Conservation (phyloP, 352 stramenopile species). For the Globisporangium nodosum region DNA sequence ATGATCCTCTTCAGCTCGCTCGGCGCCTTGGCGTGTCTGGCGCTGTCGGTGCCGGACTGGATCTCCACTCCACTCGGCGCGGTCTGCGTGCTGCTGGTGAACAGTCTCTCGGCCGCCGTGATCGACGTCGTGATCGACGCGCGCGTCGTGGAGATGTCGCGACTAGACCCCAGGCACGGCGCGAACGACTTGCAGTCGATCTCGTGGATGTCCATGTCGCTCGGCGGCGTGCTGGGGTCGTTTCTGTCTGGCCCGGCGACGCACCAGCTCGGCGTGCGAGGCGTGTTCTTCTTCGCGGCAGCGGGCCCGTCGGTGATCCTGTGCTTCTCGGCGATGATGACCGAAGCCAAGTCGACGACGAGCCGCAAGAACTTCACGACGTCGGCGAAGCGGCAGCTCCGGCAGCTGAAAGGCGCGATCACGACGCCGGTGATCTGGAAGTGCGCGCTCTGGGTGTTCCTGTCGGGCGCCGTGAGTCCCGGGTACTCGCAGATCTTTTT, state of each 20-base stretch:
- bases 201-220: constrained; percentile 91
- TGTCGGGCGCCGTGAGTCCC: constrained; percentile 91
- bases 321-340: constrained; percentile 83
- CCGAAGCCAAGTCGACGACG: constrained; percentile 62
- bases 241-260: constrained; percentile 91
- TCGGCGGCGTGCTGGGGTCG: constrained; percentile 91
- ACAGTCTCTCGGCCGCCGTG: constrained; percentile 87
- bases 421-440: constrained; percentile 91
- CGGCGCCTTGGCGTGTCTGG: constrained; percentile 49
- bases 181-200: constrained; percentile 93
- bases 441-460: constrained; percentile 94
- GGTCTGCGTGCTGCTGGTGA: constrained; percentile 66
- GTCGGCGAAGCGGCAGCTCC: constrained; percentile 45
- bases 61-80: constrained; percentile 53
- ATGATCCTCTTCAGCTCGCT: constrained; percentile 87
- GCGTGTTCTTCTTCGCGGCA: constrained; percentile 92
- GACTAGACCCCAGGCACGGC: constrained; percentile 76
- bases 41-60: constrained; percentile 43
- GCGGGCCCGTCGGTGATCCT: constrained; percentile 88
- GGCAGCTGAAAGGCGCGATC: constrained; percentile 74
- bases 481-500: constrained; percentile 94
- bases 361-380: constrained; percentile 41
- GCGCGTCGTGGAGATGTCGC: constrained; percentile 93
- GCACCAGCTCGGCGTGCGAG: constrained; percentile 85
- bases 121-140: constrained; percentile 97